These are phyloP conservation scores for Xerocomus brunneocitrinus DNA, from an alignment of 768 basidiomycete species.

Conservation along the genomic window DNA sequence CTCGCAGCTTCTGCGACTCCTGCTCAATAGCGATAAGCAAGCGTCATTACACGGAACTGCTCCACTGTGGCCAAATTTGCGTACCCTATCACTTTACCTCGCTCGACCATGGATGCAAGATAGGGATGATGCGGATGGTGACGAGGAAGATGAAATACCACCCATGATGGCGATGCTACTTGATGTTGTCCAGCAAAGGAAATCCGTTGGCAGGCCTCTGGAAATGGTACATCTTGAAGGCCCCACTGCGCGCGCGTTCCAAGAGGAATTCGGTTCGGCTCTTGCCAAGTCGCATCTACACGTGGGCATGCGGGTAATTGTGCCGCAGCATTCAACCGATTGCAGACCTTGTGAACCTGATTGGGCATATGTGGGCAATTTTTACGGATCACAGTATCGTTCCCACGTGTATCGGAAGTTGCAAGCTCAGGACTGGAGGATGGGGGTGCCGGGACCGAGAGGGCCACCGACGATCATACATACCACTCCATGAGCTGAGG, in stretches of 20 bases:
- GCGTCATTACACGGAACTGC: constrained; percentile 29
- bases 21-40: constrained; percentile 33
- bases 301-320: constrained; percentile 20
- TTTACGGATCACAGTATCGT: constrained; percentile 31
- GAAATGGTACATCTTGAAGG: constrained; percentile 26
- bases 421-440: constrained; percentile 25
- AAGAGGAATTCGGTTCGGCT: constrained; percentile 21
- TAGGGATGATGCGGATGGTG: constrained; percentile 28
- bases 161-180: constrained; percentile 29
- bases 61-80: constrained; percentile 30
- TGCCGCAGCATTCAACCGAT: constrained; percentile 14
- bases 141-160: constrained; percentile 30
- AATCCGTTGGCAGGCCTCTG: constrained; percentile 27
- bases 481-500: constrained; percentile 15
- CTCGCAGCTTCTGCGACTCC: constrained; percentile 29
- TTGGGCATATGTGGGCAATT: constrained; percentile 26
- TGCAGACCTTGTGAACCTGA: constrained; percentile 20
- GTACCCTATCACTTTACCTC: constrained; percentile 27
- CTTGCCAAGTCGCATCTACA: constrained; percentile 27
- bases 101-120: constrained; percentile 27
- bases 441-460: constrained; percentile 22
- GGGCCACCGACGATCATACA: constrained; percentile 26
- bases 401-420: constrained; percentile 28
- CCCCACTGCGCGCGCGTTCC: constrained; percentile 18
- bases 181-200: constrained; percentile 30